Conservation (phyloP, 306 rosid species). For the Argentina anserina region DNA sequence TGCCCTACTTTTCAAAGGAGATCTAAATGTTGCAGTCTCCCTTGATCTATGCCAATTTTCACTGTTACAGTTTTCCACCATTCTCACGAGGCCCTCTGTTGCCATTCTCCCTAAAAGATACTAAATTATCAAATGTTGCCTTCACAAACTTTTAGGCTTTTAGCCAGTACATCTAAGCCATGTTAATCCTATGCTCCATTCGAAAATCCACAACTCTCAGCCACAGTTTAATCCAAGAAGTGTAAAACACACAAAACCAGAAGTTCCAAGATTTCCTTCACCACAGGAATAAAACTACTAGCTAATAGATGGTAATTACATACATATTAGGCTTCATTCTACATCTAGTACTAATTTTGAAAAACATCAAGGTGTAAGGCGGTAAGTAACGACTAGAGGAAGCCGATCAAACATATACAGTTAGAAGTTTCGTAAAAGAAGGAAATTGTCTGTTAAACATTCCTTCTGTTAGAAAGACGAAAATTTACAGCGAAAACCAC, state of each 20-base stretch:
- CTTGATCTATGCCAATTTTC: conserved; percentile 42
- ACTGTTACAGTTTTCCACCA: conserved; percentile 43
- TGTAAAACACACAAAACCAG: not conserved
- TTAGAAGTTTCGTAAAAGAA: not conserved
- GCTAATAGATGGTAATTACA: not conserved
- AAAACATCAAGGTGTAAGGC: not conserved
- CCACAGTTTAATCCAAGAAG: not conserved
- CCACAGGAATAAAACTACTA: not conserved
- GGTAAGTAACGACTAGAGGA: not conserved
- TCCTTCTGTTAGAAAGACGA: not conserved
- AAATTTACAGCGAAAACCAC: not conserved
- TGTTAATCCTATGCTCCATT: conserved; percentile 3
- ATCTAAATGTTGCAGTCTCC: conserved; percentile 36
- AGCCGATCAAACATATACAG: not conserved
- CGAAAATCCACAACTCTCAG: not conserved
- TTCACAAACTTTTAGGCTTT: conserved; percentile 3
- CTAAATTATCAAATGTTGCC: not conserved
- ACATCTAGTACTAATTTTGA: not conserved
- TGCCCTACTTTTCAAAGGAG: conserved; percentile 31
- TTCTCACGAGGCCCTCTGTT: conserved; percentile 52
- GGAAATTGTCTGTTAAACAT: not conserved
- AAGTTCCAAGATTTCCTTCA: not conserved
- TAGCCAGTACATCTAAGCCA: conserved; percentile 4
- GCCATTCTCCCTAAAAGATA: conserved; percentile 32
- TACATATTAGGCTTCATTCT: not conserved